Percentiles rank a stretch among this genome's conserved stretches.
Evolutionary conservation across 2,329 filamentous ascomycete genomes (phyloP).

Genomic region (Xylariales sp.): DNA sequence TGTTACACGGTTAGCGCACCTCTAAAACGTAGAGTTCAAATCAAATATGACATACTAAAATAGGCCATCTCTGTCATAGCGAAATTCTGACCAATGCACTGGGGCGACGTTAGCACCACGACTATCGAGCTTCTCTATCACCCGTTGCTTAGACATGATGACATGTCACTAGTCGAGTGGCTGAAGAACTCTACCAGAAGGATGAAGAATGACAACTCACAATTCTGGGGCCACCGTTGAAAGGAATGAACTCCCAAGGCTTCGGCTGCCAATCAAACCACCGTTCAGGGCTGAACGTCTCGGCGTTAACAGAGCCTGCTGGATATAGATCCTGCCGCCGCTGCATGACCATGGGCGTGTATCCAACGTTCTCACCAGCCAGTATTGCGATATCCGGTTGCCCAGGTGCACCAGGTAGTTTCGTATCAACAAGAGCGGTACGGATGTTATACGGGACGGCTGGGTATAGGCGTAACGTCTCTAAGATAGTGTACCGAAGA

Average conservation of each 20-base stretch:
- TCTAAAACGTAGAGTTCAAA: too few relatives aligned
- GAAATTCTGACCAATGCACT: slow-evolving; percentile 36
- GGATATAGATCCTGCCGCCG: slow-evolving; percentile 44
- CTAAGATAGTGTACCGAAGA: slow-evolving; percentile 49
- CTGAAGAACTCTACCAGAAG: too few relatives aligned
- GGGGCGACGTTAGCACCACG: too few relatives aligned
- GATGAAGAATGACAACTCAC: too few relatives aligned
- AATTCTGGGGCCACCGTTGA: slow-evolving; percentile 47
- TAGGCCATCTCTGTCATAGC: slow-evolving; percentile 11
- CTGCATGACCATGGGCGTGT: slow-evolving; percentile 50
- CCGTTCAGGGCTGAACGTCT: slow-evolving; percentile 43
- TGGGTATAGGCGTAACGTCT: slow-evolving; percentile 39
- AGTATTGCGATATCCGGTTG: slow-evolving; percentile 36
- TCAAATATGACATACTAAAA: neutral
- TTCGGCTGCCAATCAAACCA: slow-evolving; percentile 48
- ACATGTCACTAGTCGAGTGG: too few relatives aligned
- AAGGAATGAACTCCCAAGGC: slow-evolving; percentile 49
- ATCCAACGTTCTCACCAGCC: slow-evolving; percentile 41
- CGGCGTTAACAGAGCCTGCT: slow-evolving; percentile 25
- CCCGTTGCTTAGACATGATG: too few relatives aligned
- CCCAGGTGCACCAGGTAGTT: slow-evolving; percentile 16
- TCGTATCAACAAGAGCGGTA: slow-evolving; percentile 19
- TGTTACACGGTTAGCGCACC: too few relatives aligned
- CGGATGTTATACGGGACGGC: slow-evolving; percentile 53
- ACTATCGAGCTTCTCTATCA: too few relatives aligned